phyloP scores from a whole-genome alignment of 139 green algal genomes.

The Yamagishiella unicocca region DNA sequence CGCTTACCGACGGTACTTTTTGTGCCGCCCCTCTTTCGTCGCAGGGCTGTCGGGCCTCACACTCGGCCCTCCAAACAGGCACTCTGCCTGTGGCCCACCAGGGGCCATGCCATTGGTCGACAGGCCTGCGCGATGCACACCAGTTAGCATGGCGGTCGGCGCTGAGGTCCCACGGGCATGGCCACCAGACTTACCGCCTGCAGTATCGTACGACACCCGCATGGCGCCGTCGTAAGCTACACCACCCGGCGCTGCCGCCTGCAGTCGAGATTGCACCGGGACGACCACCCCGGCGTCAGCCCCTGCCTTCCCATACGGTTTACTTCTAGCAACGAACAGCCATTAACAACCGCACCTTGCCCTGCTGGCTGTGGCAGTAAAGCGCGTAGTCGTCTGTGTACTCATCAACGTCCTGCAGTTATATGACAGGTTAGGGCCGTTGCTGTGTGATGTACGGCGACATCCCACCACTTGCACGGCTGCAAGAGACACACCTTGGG shows the following conservation, averaged over 20 bases:
- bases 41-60: constrained; percentile 31
- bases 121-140: neutral
- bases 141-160: no score
- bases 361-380: constrained; percentile 21
- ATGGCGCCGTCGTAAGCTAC: neutral
- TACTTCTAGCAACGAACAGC: no score
- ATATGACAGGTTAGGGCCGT: no score
- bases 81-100: neutral
- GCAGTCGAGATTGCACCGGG: no score
- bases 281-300: no score
- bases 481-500: constrained; percentile 10
- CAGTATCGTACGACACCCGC: constrained; percentile 29
- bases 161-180: no score
- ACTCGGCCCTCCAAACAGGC: constrained; percentile 17
- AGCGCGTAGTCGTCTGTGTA: constrained; percentile 47
- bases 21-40: constrained; percentile 36
- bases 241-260: neutral
- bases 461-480: no score
- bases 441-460: no score
- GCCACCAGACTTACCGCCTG: constrained; percentile 21
- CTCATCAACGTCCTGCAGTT: constrained; percentile 44
- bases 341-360: constrained; percentile 13
- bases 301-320: no score
- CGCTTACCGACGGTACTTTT: constrained; percentile 40
- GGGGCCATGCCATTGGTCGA: neutral